Conservation (phyloP, 2,329 filamentous ascomycete genomes). For the Calonectria ilicicola region DNA sequence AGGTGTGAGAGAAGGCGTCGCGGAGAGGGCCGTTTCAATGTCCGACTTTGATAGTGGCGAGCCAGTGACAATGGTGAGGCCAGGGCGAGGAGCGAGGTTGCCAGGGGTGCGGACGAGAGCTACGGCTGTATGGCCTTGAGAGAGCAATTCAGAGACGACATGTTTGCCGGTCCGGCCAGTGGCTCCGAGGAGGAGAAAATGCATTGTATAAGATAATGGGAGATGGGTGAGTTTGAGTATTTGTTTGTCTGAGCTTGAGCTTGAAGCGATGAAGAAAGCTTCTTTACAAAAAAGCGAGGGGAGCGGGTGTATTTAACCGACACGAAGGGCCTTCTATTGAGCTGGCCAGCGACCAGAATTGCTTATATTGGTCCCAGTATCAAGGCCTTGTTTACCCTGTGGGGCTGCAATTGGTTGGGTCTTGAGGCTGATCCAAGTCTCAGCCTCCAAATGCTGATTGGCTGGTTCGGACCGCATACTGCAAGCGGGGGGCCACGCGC, state of each 20-base stretch:
- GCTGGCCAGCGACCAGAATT: neutral
- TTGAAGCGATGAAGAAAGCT: neutral
- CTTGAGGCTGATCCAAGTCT: neutral
- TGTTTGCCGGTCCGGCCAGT: constrained; percentile 57
- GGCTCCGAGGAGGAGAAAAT: constrained; percentile 57
- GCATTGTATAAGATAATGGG: constrained; percentile 42
- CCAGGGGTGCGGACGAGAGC: constrained; percentile 51
- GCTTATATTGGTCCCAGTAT: neutral
- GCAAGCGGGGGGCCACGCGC: neutral
- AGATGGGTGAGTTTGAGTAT: neutral
- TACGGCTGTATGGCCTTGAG: constrained; percentile 51
- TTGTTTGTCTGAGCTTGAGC: constrained; percentile 3
- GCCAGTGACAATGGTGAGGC: constrained; percentile 48
- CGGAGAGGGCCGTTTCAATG: constrained; percentile 42
- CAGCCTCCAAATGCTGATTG: constrained; percentile 23
- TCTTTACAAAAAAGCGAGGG: neutral
- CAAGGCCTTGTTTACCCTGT: neutral
- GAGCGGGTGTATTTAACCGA: constrained; percentile 12
- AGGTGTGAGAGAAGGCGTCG: constrained; percentile 35
- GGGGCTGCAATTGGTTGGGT: neutral
- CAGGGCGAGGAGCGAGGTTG: constrained; percentile 30
- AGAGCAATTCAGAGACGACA: constrained; percentile 53
- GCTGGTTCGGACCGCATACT: constrained; percentile 29
- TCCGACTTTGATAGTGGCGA: constrained; percentile 51
- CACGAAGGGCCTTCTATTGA: neutral